phyloP scores from a whole-genome alignment of 306 rosid genomes.

The Vachellia collinsii region DNA sequence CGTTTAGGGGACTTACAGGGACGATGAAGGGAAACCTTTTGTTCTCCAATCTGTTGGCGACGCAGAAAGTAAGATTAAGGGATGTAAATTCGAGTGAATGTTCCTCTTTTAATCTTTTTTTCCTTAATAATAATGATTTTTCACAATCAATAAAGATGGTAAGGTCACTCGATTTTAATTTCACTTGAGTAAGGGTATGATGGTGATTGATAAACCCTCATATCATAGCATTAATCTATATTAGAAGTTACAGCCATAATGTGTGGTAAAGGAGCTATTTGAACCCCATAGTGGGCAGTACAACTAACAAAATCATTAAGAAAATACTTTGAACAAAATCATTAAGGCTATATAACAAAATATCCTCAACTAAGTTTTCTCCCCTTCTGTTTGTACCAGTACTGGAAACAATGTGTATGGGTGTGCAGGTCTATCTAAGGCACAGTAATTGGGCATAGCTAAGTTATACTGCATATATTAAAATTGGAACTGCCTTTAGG shows the following conservation, averaged over 20 bases:
- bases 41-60: slow-evolving; percentile 71
- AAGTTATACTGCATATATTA: too few relatives aligned
- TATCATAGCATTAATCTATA: background rate
- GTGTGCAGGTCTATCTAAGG: too few relatives aligned
- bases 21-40: slow-evolving; percentile 76
- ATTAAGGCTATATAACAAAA: too few relatives aligned
- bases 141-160: background rate
- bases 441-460: too few relatives aligned
- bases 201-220: too few relatives aligned
- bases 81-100: slow-evolving; percentile 59
- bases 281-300: too few relatives aligned
- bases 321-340: too few relatives aligned
- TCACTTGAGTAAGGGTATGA: background rate
- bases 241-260: background rate
- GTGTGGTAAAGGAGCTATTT: background rate
- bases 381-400: too few relatives aligned
- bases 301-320: too few relatives aligned
- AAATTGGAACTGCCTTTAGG: too few relatives aligned
- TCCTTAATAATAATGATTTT: background rate
- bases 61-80: slow-evolving; percentile 65
- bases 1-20: slow-evolving; percentile 76
- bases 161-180: background rate
- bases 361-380: too few relatives aligned
- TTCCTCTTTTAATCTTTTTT: background rate
- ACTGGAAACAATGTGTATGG: too few relatives aligned